phyloP scores from a whole-genome alignment of 164 flowering plant genomes.

The Euptelea pleiosperma region DNA sequence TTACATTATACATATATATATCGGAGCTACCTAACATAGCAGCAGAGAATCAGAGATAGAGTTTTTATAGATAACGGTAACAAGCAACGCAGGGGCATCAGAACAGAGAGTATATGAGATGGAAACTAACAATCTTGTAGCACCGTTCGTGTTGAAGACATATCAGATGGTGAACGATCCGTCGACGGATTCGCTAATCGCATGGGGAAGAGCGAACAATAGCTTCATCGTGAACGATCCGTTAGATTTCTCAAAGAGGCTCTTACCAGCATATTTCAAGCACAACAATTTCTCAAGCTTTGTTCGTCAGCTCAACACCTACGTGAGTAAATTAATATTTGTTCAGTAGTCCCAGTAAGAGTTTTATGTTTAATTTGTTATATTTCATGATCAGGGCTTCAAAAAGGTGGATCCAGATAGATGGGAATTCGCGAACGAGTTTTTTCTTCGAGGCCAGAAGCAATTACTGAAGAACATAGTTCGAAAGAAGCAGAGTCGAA shows the following conservation, averaged over 20 bases:
- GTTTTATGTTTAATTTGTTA: no score
- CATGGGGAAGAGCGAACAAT: slow-evolving; percentile 67
- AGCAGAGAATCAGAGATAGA: slow-evolving; percentile 6
- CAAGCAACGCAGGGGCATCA: no score
- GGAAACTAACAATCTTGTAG: slow-evolving; percentile 34
- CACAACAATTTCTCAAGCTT: slow-evolving; percentile 94
- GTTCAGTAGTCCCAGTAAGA: no score
- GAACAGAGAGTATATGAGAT: slow-evolving; percentile 14
- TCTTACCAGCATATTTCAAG: slow-evolving; percentile 70
- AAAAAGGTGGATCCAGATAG: no score
- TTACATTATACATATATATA: no score
- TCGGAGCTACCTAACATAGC: no score
- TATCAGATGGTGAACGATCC: slow-evolving; percentile 80
- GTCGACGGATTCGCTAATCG: slow-evolving; percentile 43
- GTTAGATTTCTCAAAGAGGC: slow-evolving; percentile 49
- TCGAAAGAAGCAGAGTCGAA: slow-evolving; percentile 39
- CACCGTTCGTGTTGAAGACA: slow-evolving; percentile 77
- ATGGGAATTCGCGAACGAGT: slow-evolving; percentile 76
- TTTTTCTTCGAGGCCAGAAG: slow-evolving; percentile 67
- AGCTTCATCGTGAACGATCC: slow-evolving; percentile 74
- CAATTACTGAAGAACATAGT: slow-evolving; percentile 57
- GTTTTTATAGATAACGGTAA: no score
- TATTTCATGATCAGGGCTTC: no score
- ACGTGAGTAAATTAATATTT: slow-evolving; percentile 62
- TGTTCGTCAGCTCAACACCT: no score